These are phyloP conservation scores for Alternaria sp. DNA, from an alignment of 2,329 filamentous ascomycete genomes.

Conservation along the genomic window DNA sequence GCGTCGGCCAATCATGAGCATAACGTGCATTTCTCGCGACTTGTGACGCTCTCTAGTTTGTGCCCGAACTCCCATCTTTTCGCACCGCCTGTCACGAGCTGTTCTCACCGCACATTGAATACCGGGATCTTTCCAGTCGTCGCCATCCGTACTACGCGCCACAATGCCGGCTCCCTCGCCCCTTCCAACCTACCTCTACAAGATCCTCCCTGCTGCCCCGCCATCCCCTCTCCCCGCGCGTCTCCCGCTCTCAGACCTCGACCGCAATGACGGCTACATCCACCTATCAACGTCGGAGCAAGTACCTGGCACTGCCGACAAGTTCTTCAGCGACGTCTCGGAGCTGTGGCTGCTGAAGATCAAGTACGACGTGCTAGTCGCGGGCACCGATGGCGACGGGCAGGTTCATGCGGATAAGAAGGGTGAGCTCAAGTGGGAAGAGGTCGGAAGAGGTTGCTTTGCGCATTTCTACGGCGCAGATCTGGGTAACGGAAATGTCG, in stretches of 20 bases:
- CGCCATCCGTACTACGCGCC: background rate
- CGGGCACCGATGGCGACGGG: slow-evolving; percentile 39
- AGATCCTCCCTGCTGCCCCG: slow-evolving; percentile 63
- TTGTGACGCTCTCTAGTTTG: background rate
- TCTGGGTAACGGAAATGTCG: slow-evolving; percentile 61
- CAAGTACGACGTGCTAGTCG: slow-evolving; percentile 52
- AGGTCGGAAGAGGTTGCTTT: slow-evolving; percentile 55
- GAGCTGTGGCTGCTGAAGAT: slow-evolving; percentile 63
- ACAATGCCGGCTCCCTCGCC: slow-evolving; percentile 42
- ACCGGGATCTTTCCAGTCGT: background rate
- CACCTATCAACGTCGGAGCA: slow-evolving; percentile 66
- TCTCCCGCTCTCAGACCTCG: slow-evolving; percentile 66
- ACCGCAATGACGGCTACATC: slow-evolving; percentile 66
- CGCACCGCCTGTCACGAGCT: background rate
- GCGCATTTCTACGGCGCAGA: slow-evolving; percentile 65
- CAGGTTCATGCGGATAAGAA: slow-evolving; percentile 26
- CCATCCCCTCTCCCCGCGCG: slow-evolving; percentile 60
- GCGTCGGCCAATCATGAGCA: slow-evolving; percentile 13
- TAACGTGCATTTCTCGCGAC: background rate
- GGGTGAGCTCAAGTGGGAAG: slow-evolving; percentile 61
- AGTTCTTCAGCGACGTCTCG: slow-evolving; percentile 41
- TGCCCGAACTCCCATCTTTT: background rate
- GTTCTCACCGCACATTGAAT: background rate
- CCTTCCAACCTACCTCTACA: slow-evolving; percentile 58
- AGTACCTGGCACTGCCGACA: slow-evolving; percentile 44